Conservation (phyloP, 306 rosid species). For the Rosa chinensis region DNA sequence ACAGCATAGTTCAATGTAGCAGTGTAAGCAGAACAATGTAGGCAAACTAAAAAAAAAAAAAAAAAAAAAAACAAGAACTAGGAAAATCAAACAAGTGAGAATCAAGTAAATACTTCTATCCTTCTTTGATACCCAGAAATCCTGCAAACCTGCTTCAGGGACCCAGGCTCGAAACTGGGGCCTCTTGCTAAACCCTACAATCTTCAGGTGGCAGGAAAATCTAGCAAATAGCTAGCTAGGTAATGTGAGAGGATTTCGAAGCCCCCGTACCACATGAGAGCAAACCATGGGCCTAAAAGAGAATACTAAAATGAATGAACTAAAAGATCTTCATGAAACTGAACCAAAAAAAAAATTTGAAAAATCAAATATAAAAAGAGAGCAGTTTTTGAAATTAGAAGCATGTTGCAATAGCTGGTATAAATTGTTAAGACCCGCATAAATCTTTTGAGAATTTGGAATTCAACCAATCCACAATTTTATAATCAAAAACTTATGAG, state of each 20-base stretch:
- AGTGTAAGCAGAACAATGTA: neutral
- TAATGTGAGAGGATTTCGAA: neutral
- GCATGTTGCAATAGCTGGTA: neutral
- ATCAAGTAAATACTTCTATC: neutral
- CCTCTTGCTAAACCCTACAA: neutral
- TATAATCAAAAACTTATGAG: constrained; percentile 9
- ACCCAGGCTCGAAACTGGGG: neutral
- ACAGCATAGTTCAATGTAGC: neutral
- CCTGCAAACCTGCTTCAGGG: neutral
- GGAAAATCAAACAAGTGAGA: neutral
- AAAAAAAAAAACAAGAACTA: neutral
- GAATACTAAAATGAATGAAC: neutral
- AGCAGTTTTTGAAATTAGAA: neutral
- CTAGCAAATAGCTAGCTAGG: neutral
- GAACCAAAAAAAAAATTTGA: neutral
- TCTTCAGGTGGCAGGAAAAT: neutral
- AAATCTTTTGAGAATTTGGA: neutral
- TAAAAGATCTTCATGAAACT: neutral
- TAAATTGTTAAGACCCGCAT: neutral
- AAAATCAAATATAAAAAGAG: neutral
- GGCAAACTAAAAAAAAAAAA: neutral
- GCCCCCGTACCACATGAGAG: neutral
- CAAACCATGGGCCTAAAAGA: neutral
- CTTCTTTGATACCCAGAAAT: neutral
- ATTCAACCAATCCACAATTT: neutral